phyloP scores from a whole-genome alignment of 371 early-diverging fungal species.

The Cokeromyces recurvatus region DNA sequence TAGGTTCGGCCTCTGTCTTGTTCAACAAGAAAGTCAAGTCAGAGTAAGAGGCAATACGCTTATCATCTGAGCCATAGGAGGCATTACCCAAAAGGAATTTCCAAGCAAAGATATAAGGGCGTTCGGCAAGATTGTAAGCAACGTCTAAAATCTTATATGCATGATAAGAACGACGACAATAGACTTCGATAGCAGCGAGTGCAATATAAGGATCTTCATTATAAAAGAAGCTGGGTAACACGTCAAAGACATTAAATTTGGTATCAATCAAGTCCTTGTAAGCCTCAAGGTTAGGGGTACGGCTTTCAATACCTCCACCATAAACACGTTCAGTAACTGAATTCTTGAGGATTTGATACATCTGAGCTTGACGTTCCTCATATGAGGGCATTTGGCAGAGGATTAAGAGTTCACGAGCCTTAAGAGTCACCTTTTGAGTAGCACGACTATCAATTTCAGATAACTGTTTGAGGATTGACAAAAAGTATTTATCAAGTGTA shows the following conservation, averaged over 20 bases:
- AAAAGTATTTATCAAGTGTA: conserved; percentile 69
- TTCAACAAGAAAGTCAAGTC: conserved; percentile 67
- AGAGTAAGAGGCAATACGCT: conserved; percentile 71
- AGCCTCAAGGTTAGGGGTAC: neutral
- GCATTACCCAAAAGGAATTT: conserved; percentile 69
- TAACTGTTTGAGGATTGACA: conserved; percentile 75
- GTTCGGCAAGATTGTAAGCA: conserved; percentile 67
- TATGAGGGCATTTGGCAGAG: conserved; percentile 90
- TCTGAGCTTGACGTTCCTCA: conserved; percentile 83
- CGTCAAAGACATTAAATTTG: conserved; percentile 93
- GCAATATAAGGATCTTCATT: conserved; percentile 74
- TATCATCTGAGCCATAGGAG: conserved; percentile 43
- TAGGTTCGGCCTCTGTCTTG: conserved; percentile 59
- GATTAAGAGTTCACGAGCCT: conserved; percentile 91
- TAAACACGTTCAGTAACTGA: conserved; percentile 79
- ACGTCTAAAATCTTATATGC: conserved; percentile 87
- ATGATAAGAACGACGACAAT: conserved; percentile 94
- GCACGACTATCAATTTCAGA: conserved; percentile 75
- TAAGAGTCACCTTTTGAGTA: conserved; percentile 85
- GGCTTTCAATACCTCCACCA: conserved; percentile 40
- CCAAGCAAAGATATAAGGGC: conserved; percentile 76
- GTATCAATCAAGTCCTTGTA: conserved; percentile 45
- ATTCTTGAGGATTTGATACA: conserved; percentile 76
- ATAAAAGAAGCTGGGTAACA: conserved; percentile 91
- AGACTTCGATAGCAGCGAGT: conserved; percentile 91